Evolutionary conservation across 2,329 filamentous ascomycete species (phyloP).

Genomic region (Hypoxylon sp.): DNA sequence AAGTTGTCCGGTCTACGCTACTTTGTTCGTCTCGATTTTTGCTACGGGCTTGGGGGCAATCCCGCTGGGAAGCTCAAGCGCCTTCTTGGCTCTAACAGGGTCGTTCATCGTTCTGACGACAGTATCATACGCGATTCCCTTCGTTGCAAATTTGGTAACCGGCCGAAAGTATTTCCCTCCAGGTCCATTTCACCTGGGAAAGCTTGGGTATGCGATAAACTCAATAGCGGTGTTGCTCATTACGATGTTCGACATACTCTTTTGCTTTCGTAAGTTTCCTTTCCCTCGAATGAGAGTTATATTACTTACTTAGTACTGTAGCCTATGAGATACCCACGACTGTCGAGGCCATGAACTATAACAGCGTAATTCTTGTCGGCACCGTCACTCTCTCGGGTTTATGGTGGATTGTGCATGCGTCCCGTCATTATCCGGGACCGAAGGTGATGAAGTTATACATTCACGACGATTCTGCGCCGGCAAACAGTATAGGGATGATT

Average conservation of each 20-base stretch:
- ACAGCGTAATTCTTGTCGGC: constrained; percentile 66
- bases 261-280: constrained; percentile 67
- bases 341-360: constrained; percentile 64
- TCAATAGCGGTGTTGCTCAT: constrained; percentile 65
- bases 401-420: constrained; percentile 66
- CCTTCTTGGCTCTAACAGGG: constrained; percentile 69
- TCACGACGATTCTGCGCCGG: constrained; percentile 48
- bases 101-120: constrained; percentile 70
- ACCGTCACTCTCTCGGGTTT: constrained; percentile 60
- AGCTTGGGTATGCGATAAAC: constrained; percentile 64
- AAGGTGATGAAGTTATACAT: constrained; percentile 63
- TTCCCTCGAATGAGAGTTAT: not conserved
- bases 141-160: constrained; percentile 65
- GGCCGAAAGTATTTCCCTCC: constrained; percentile 64
- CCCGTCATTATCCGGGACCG: constrained; percentile 63
- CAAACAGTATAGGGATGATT: constrained; percentile 18
- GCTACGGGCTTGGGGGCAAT: constrained; percentile 69
- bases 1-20: constrained; percentile 71
- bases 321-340: constrained; percentile 59
- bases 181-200: constrained; percentile 68
- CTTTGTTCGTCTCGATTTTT: constrained; percentile 65
- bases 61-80: constrained; percentile 66
- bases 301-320: constrained; percentile 40
- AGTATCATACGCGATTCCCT: constrained; percentile 65
- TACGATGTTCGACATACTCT: constrained; percentile 68